phyloP scores from a whole-genome alignment of 2,329 filamentous ascomycete genomes.

The Chlorencoelia australis region DNA sequence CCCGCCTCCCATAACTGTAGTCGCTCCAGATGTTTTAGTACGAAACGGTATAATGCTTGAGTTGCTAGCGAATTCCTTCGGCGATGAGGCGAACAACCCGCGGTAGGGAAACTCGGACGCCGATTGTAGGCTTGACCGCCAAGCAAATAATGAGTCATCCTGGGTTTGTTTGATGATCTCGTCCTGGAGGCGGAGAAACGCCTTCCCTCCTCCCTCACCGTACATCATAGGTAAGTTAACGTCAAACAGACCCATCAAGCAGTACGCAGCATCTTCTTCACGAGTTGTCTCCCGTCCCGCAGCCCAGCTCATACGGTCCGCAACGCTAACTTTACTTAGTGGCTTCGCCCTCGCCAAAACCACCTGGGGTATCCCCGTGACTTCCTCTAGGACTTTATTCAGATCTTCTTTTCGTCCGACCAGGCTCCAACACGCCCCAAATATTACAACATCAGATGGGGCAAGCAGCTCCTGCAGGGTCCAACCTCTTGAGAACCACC shows the following conservation, averaged over 20 bases:
- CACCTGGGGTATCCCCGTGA: neutral
- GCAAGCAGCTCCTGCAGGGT: conserved; percentile 3
- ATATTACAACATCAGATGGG: neutral
- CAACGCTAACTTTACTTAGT: neutral
- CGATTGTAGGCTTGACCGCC: too few relatives aligned
- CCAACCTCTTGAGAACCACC: conserved; percentile 1
- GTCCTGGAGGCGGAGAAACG: neutral
- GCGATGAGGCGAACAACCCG: too few relatives aligned
- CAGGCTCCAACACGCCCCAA: neutral
- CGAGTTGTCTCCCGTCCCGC: conserved; percentile 26
- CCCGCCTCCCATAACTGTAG: too few relatives aligned
- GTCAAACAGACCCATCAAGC: conserved; percentile 33
- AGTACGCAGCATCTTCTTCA: conserved; percentile 34
- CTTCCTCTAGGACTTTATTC: neutral
- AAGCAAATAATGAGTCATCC: neutral
- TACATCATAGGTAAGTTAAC: conserved; percentile 36
- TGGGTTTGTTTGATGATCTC: conserved; percentile 1
- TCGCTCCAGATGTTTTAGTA: too few relatives aligned
- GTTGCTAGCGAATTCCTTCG: too few relatives aligned
- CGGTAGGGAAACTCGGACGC: too few relatives aligned
- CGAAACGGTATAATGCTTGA: too few relatives aligned
- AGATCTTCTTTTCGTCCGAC: neutral
- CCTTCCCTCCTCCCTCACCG: conserved; percentile 26
- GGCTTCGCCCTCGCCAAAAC: neutral
- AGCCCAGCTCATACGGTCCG: conserved; percentile 28